Evolutionary conservation across 495 filamentous ascomycete species (phyloP), one percentile per base, ranked within the genome.

Genomic region (Aspergillus ellipticus): DNA sequence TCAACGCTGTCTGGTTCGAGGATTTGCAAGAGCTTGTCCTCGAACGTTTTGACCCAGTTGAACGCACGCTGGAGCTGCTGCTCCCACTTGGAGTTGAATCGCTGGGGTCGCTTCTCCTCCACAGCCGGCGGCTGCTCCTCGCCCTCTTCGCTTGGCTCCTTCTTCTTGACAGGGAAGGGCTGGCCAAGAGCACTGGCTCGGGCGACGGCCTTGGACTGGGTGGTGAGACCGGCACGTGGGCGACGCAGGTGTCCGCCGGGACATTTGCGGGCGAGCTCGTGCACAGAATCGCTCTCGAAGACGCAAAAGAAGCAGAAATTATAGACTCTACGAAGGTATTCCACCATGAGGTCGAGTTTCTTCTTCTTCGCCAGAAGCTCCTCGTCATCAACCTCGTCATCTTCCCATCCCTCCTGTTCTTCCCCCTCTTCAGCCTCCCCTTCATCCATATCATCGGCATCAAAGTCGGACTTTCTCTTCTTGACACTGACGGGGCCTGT

Each of bases 241-340:
- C 94, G 87, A 55, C 94, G 89, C 50, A 97, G 87, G 79, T 98
- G 94, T 21, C 94, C 94, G 22, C 94, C 94, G 28, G 95, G 91
- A 59, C 94, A 98, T 73, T 98, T 98, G 49, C 95, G 83, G 26
- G 87, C 91, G 47, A 98, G 78, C 68, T 97, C 94, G 65, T 97
- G 95, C 35, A 98, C 85, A 0, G 93, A 97, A 68, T 98, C 94
- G 69, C 90, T 92, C 70, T 97, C 95, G 64, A 97, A 97, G 22
- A 98, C 94, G 71, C 94, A 98, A 77, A 97, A 98, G 77, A 98
- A 96, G 77, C 94, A 98, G 74, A 97, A 97, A 68, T 93, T 96
- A 82, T 92, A 94, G 50, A 97, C 93, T 13, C 94, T 85, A 33
- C 94, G 90, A 49, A 98, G 81, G 68, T 98, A 98, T 70, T 98